phyloP scores from a whole-genome alignment of 306 rosid species.

The Pyrus bretschneideri region DNA sequence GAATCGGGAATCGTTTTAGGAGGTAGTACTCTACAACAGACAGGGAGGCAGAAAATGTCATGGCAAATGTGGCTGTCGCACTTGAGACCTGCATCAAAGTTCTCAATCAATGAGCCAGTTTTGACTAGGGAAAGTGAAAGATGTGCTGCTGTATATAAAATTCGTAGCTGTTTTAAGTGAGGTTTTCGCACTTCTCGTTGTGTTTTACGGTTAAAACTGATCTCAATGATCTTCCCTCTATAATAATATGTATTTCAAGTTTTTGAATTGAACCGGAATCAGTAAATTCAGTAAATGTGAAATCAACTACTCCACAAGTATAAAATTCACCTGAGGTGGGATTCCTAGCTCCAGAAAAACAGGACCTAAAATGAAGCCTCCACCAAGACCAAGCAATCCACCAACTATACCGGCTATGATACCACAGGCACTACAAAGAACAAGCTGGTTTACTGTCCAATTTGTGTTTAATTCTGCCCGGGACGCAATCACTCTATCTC shows the following conservation, averaged over 20 bases:
- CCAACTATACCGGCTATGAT: constrained; percentile 62
- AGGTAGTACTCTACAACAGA: constrained; percentile 69
- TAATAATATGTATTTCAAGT: too few species aligned
- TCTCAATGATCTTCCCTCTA: too few species aligned
- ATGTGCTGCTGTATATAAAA: too few species aligned
- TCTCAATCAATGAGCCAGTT: neutral
- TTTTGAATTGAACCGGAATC: too few species aligned
- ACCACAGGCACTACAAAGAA: constrained; percentile 43
- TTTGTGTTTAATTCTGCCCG: constrained; percentile 29
- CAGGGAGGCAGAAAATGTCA: constrained; percentile 82
- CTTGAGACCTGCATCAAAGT: constrained; percentile 55
- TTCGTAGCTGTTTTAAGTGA: neutral
- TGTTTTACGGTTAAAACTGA: too few species aligned
- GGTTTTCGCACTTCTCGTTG: too few species aligned
- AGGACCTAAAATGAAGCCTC: constrained; percentile 80
- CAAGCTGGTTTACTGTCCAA: constrained; percentile 34
- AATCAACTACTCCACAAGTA: neutral
- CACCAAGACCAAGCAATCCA: constrained; percentile 80
- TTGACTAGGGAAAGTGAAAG: neutral
- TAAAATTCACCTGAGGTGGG: constrained; percentile 58
- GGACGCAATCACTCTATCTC: constrained; percentile 53
- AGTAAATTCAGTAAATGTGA: neutral
- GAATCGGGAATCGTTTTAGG: constrained; percentile 62
- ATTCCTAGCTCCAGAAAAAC: constrained; percentile 73
- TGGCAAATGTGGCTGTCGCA: constrained; percentile 77